These are phyloP conservation scores for Talaromyces sp. DNA, from an alignment of 2,329 filamentous ascomycete genomes.

Conservation along the genomic window DNA sequence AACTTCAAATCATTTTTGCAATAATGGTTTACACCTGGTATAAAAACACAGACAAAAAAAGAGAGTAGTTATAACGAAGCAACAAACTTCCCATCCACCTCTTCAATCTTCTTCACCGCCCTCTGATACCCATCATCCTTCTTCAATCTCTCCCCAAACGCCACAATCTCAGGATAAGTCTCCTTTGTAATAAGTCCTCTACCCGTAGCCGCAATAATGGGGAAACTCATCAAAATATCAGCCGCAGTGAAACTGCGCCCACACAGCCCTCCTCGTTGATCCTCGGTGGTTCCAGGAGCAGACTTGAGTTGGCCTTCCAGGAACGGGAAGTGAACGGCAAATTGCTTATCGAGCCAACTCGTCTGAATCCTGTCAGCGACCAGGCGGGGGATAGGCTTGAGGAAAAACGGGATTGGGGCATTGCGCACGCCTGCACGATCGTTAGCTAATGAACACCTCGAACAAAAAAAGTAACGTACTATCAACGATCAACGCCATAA, in stretches of 20 bases:
- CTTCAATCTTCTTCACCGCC: constrained; percentile 41
- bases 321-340: constrained; percentile 43
- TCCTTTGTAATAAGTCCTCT: constrained; percentile 33
- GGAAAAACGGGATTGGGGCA: constrained; percentile 63
- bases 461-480: constrained; percentile 34
- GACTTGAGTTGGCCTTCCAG: constrained; percentile 45
- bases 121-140: constrained; percentile 38
- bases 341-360: constrained; percentile 39
- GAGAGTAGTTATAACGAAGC: not conserved
- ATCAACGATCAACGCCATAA: constrained; percentile 61
- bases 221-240: constrained; percentile 49
- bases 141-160: constrained; percentile 37
- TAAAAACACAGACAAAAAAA: not conserved
- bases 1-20: too few species aligned
- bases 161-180: constrained; percentile 37
- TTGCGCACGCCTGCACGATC: constrained; percentile 42
- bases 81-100: constrained; percentile 33
- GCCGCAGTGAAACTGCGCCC: constrained; percentile 44
- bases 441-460: not conserved
- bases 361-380: constrained; percentile 49
- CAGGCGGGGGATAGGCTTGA: constrained; percentile 53
- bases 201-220: constrained; percentile 38
- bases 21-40: too few species aligned
- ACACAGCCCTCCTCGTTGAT: constrained; percentile 34
- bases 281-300: constrained; percentile 30